Conservation (phyloP, 129 eudicot genomes). For the Chrysanthemum makinoi region DNA sequence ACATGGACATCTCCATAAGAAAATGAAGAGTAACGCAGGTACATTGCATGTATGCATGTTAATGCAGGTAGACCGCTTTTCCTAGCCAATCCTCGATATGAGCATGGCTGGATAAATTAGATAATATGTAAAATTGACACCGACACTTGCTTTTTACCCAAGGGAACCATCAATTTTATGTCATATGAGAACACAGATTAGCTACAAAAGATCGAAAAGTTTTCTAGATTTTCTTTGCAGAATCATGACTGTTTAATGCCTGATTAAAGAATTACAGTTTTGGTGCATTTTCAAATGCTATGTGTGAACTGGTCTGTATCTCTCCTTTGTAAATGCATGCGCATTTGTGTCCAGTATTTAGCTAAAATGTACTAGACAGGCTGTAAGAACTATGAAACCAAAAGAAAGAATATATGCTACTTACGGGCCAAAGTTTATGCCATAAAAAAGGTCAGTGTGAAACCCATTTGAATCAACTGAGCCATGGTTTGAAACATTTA, state of each 20-base stretch:
- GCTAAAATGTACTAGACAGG: no score
- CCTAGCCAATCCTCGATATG: slow-evolving; percentile 13
- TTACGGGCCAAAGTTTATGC: no score
- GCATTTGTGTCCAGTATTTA: no score
- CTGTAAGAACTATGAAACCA: no score
- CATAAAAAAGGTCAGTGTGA: no score
- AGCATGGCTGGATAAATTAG: slow-evolving; percentile 25
- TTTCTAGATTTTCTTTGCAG: background rate
- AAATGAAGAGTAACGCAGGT: slow-evolving; percentile 38
- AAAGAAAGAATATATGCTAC: no score
- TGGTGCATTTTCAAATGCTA: background rate
- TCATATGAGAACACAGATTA: slow-evolving; percentile 18
- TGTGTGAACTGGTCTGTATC: background rate
- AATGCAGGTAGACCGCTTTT: slow-evolving; percentile 14
- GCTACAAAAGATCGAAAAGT: slow-evolving; percentile 16
- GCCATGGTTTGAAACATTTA: no score
- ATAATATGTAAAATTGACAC: slow-evolving; percentile 29
- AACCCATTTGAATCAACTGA: no score
- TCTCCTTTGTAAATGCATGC: no score
- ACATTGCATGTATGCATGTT: slow-evolving; percentile 14
- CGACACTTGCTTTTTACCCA: slow-evolving; percentile 6
- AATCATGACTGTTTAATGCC: background rate
- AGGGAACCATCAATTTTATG: slow-evolving; percentile 15
- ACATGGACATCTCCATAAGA: slow-evolving; percentile 80
- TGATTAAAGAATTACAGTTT: slow-evolving; percentile 17